A percentile compares a stretch with the other conserved stretches of the same genome.
Conservation (phyloP, 371 early-diverging fungal genomes). For the Mucor irregularis region DNA sequence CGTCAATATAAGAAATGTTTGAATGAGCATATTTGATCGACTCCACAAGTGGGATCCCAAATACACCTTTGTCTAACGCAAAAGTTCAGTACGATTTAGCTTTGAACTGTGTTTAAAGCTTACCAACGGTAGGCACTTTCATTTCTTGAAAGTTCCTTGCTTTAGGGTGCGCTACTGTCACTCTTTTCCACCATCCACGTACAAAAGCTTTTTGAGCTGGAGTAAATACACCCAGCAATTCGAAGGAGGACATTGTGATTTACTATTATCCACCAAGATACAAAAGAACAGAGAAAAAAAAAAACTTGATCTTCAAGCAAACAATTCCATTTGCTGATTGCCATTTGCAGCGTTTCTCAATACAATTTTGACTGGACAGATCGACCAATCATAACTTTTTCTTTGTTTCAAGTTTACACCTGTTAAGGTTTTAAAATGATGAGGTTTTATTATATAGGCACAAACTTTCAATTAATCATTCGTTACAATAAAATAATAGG, state of each 20-base stretch:
- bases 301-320: no score
- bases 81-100: not conserved
- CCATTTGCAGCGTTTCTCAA: no score
- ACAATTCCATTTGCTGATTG: no score
- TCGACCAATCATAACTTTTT: no score
- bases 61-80: constrained; percentile 31
- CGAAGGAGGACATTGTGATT: constrained; percentile 5
- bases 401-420: no score
- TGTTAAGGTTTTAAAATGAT: no score
- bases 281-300: constrained; percentile 1
- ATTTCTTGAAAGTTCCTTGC: constrained; percentile 33
- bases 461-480: no score
- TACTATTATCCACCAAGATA: not conserved
- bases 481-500: no score
- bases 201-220: constrained; percentile 8
- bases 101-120: not conserved
- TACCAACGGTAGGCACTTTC: constrained; percentile 34
- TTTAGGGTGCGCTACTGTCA: constrained; percentile 32
- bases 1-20: constrained; percentile 40
- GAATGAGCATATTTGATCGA: constrained; percentile 41
- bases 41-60: constrained; percentile 34
- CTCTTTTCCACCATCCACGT: constrained; percentile 37
- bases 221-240: constrained; percentile 18
- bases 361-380: no score
- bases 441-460: no score